Percentiles rank a stretch among this genome's conserved stretches.
Evolutionary conservation across 179 eudicot genomes (phyloP).

Genomic region (Corrigiola litoralis): DNA sequence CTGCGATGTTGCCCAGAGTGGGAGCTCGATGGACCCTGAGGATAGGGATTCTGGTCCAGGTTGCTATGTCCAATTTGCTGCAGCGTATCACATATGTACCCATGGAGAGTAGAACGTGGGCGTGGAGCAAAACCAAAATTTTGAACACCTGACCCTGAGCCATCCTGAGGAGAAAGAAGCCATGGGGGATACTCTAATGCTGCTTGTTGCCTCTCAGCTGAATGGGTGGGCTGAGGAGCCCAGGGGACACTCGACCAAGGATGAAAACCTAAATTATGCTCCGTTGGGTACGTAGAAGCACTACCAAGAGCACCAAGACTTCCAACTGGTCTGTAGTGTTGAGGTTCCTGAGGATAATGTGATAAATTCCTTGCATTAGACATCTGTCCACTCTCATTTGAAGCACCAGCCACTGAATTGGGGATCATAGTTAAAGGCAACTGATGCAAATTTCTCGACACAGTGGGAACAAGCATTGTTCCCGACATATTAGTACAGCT

Average conservation of each 20-base stretch:
- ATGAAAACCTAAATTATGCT: neutral
- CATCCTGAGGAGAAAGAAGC: neutral
- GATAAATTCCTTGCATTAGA: neutral
- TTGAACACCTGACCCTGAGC: neutral
- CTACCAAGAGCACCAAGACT: neutral
- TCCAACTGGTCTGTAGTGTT: neutral
- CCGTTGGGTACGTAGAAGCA: neutral
- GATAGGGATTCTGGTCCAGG: neutral
- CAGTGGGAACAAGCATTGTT: neutral
- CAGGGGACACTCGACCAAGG: neutral
- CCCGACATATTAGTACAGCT: neutral
- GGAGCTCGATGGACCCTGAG: neutral
- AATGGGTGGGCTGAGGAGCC: neutral
- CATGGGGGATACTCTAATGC: neutral
- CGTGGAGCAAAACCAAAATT: neutral
- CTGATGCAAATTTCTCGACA: neutral
- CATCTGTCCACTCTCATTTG: neutral
- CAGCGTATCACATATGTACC: neutral
- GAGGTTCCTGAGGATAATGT: neutral
- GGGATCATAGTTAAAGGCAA: neutral
- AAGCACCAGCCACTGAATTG: neutral
- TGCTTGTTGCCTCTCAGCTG: neutral
- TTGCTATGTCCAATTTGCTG: constrained; percentile 1
- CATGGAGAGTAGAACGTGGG: constrained; percentile 1
- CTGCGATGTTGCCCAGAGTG: neutral